Percentiles rank a stretch among this genome's conserved stretches.
These are phyloP conservation scores for Phytophthora cajani DNA, from an alignment of 352 stramenopile genomes.

Conservation along the genomic window DNA sequence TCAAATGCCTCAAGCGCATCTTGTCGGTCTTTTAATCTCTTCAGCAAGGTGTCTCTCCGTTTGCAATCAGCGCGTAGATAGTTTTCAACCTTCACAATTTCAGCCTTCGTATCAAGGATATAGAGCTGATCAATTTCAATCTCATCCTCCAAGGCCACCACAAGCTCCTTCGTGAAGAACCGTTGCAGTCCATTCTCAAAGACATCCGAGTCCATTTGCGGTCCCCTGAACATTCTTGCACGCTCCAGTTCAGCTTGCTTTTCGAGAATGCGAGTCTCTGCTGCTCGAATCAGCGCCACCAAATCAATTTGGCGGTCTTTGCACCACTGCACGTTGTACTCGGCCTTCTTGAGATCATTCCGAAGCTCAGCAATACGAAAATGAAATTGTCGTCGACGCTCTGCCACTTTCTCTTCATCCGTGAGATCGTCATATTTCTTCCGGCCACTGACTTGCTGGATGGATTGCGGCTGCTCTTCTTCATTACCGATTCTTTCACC, in stretches of 20 bases:
- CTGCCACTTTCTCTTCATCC: conserved; percentile 54
- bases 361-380: conserved; percentile 74
- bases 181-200: conserved; percentile 73
- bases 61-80: conserved; percentile 70
- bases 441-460: conserved; percentile 5
- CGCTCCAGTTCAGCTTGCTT: conserved; percentile 83
- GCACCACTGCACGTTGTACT: conserved; percentile 86
- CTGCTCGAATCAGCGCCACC: conserved; percentile 68
- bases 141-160: conserved; percentile 79
- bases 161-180: conserved; percentile 81
- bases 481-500: conserved; percentile 3
- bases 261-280: conserved; percentile 74
- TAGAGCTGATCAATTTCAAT: conserved; percentile 88
- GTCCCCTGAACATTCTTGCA: conserved; percentile 66
- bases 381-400: conserved; percentile 77
- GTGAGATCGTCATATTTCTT: conserved; percentile 61
- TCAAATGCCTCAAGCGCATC: conserved; percentile 61
- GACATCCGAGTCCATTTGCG: conserved; percentile 84
- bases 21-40: conserved; percentile 49
- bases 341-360: conserved; percentile 56
- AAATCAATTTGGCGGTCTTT: conserved; percentile 72
- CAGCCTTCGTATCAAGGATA: conserved; percentile 78
- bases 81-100: conserved; percentile 77
- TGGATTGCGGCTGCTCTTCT: conserved; percentile 14
- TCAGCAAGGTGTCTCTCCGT: conserved; percentile 35